Base-by-base conservation (phyloP, 202 grass and related monocot species). In the Panicum hallii region DNA sequence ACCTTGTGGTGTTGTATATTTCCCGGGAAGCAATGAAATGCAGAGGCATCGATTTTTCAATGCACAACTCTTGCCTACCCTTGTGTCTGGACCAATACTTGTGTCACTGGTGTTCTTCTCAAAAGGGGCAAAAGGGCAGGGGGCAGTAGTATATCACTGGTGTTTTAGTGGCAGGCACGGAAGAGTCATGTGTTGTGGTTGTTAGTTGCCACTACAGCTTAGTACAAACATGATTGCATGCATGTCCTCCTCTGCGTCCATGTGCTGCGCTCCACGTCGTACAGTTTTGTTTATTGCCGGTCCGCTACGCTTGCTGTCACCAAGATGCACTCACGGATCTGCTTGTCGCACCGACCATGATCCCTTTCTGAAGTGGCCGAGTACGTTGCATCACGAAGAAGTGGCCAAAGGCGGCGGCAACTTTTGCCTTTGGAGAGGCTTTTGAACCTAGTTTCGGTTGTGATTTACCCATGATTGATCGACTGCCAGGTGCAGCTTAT, bases 201-300 rank as follows among this genome's bases (percentile, higher is more conserved):
- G 46, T 49, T 49, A 34, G 34, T 30, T 48, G 0, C 26, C 1
- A 26, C 20, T 44, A 34, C 57, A 26, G 57, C 9, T 65, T 75
- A 60, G 58, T 43, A 75, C 75, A 14, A 80, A 81, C 26, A 26
- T 26, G 26, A 0, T 26, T 26, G 1, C 89, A 28, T 80, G 89
- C 89, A 17, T 81, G 89, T 45, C 19, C 14, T 10, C 7, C 62
- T 80, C 87, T 87, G 1, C 70, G 75, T 84, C 75, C 80, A 87
- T 87, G 88, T 83, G 88, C 75, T 69, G 84, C 79, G 19, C 79
- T 15, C 48, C 79, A 83, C 75, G 61, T 63, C 58, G 63, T 57
- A 63, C 44, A 1, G 28, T 67, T 67, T 82, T 85, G 87, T 83
- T 89, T 89, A 83, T 70, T 68, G 53, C 66, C 34, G 5, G 1